Base-by-base conservation (phyloP, 2,329 filamentous ascomycete species). In the Aspergillus clavatus region DNA sequence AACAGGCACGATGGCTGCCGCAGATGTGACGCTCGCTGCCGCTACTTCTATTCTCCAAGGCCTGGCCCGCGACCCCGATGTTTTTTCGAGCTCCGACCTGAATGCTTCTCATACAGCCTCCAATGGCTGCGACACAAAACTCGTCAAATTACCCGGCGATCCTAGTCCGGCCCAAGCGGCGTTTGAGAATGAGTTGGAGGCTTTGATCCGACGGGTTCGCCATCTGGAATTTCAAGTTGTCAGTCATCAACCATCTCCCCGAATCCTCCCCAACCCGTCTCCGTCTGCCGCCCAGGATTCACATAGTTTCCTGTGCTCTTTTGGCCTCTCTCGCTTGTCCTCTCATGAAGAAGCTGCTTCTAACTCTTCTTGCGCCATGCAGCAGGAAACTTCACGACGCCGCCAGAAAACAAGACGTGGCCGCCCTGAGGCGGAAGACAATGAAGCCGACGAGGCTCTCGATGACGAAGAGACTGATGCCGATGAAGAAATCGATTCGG, bases 161-260 rank as follows among this genome's bases (percentile, higher is more conserved):
- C 79, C 89, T 47, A 85, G 80, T 36, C 70, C 81, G 27, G 85
- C 85, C 55, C 97, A 97, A 72, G 77, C 80, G 55, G 78, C 78
- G 24, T 80, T 97, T 50, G 89, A 97, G 71, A 77, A 78, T 48
- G 91, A 97, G 71, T 79, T 98, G 46, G 80, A 84, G 40, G 84
- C 87, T 45, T 79, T 97, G 52, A 80, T 84, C 48, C 73, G 83
- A 50, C 79, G 93, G 55, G 82, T 97, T 56, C 86, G 89, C 53
- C 82, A 84, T 54, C 81, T 97, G 57, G 90, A 97, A 74, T 81
- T 82, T 57, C 85, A 85, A 70, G 85, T 87, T 54, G 80, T 79
- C 61, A 65, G 62, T 60, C 57, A 59, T 57, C 60, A 63, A 51
- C 53, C 51, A 43, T 79, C 90, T 58, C 89, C 89, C 57, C 84